Percentiles rank a stretch among this genome's conserved stretches.
These are phyloP conservation scores for Trichoderma pleuroti DNA, from an alignment of 2,329 filamentous ascomycete genomes.

Conservation along the genomic window DNA sequence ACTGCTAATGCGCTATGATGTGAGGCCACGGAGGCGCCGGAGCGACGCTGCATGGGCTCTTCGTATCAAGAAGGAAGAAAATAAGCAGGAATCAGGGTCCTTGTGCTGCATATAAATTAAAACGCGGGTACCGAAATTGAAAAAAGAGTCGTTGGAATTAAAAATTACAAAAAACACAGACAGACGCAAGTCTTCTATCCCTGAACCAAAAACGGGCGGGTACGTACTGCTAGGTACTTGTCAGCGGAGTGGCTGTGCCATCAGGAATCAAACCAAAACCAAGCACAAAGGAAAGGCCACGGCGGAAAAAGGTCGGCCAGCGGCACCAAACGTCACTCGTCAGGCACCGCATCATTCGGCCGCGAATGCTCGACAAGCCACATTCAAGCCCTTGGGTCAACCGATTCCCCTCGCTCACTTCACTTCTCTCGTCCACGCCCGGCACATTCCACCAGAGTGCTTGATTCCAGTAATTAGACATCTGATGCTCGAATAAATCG, in stretches of 20 bases:
- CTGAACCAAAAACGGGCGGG: background rate
- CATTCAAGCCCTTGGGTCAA: conserved; percentile 26
- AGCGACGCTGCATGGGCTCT: conserved; percentile 2
- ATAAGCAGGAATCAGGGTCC: background rate
- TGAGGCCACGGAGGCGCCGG: conserved; percentile 13
- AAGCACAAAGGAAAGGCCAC: conserved; percentile 21
- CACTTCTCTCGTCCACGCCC: background rate
- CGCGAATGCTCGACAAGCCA: conserved; percentile 29
- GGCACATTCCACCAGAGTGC: background rate
- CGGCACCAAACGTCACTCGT: conserved; percentile 34
- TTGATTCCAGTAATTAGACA: conserved; percentile 16
- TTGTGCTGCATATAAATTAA: conserved; percentile 11
- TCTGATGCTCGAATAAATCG: conserved; percentile 29
- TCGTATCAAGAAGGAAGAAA: background rate
- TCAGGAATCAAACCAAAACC: conserved; percentile 4
- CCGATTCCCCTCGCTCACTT: background rate
- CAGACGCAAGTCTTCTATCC: background rate
- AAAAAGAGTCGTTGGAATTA: background rate
- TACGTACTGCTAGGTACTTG: background rate
- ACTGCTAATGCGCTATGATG: conserved; percentile 6
- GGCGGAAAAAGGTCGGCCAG: conserved; percentile 37
- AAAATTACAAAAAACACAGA: background rate
- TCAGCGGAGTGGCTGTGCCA: conserved; percentile 23
- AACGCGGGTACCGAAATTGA: conserved; percentile 12
- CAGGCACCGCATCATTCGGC: conserved; percentile 33